Percentiles rank a stretch among this genome's conserved stretches.
phyloP scores from a whole-genome alignment of 2,329 filamentous ascomycete species.

The Aspergillaceae sp. region DNA sequence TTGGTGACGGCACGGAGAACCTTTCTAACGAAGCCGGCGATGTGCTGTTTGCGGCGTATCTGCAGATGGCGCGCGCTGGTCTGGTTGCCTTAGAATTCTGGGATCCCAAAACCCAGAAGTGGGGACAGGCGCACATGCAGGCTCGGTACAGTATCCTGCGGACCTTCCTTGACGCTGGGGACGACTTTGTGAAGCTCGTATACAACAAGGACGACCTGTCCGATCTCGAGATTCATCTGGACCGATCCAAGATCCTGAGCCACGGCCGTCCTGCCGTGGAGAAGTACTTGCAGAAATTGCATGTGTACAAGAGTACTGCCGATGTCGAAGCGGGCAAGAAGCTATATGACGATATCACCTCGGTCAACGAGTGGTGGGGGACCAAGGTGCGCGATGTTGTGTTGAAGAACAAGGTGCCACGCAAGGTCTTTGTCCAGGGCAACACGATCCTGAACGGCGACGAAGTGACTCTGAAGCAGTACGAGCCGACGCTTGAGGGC shows the following conservation, averaged over 20 bases:
- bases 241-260: conserved; percentile 77
- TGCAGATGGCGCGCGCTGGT: conserved; percentile 91
- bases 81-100: conserved; percentile 84
- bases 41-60: conserved; percentile 78
- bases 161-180: conserved; percentile 71
- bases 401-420: conserved; percentile 50
- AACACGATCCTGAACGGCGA: conserved; percentile 69
- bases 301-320: conserved; percentile 85
- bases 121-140: conserved; percentile 89
- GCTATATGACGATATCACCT: conserved; percentile 76
- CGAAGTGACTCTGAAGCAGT: conserved; percentile 71
- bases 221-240: conserved; percentile 72
- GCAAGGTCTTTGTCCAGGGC: conserved; percentile 80
- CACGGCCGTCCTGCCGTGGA: conserved; percentile 76
- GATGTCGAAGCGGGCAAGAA: conserved; percentile 68
- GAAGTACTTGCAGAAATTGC: conserved; percentile 79
- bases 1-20: conserved; percentile 66
- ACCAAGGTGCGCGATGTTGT: conserved; percentile 62
- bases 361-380: conserved; percentile 77
- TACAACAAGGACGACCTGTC: conserved; percentile 67
- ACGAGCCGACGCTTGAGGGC: conserved; percentile 70
- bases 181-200: conserved; percentile 75
- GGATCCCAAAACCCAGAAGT: conserved; percentile 83
- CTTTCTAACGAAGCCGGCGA: conserved; percentile 72
- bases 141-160: conserved; percentile 78